phyloP scores from a whole-genome alignment of 129 eudicot genomes.

The Flaveria linearis region DNA sequence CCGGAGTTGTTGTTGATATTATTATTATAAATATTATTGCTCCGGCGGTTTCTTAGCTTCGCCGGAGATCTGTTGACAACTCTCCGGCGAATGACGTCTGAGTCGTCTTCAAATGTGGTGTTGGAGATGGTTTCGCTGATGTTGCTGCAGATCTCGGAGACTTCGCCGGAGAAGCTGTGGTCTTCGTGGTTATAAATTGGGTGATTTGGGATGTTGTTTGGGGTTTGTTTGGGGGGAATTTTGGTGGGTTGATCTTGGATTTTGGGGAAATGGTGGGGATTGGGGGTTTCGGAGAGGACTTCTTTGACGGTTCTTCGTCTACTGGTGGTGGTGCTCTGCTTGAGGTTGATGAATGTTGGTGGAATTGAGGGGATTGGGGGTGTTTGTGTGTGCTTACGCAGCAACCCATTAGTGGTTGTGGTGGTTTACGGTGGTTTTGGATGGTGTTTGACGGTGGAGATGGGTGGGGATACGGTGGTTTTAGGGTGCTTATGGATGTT shows the following conservation, averaged over 20 bases:
- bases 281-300: slow-evolving; percentile 57
- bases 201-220: slow-evolving; percentile 27
- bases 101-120: slow-evolving; percentile 44
- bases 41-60: slow-evolving; percentile 37
- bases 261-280: slow-evolving; percentile 29
- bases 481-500: not conserved
- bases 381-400: slow-evolving; percentile 42
- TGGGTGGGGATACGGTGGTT: slow-evolving; percentile 19
- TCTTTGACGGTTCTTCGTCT: slow-evolving; percentile 76
- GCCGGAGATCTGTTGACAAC: slow-evolving; percentile 44
- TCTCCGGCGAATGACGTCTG: slow-evolving; percentile 38
- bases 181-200: slow-evolving; percentile 15
- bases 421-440: not conserved
- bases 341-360: slow-evolving; percentile 33
- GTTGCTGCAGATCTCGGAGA: slow-evolving; percentile 55
- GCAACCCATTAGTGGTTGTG: slow-evolving; percentile 69
- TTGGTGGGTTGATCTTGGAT: slow-evolving; percentile 31
- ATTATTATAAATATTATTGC: not conserved
- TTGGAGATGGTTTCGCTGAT: slow-evolving; percentile 47
- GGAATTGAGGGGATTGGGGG: slow-evolving; percentile 29
- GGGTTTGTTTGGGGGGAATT: slow-evolving; percentile 19
- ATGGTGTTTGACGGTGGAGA: not conserved
- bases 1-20: slow-evolving; percentile 27
- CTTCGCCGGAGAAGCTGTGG: slow-evolving; percentile 26
- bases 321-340: slow-evolving; percentile 53